Base-by-base conservation (phyloP, 352 stramenopile species). In the Aphanomyces cochlioides region DNA sequence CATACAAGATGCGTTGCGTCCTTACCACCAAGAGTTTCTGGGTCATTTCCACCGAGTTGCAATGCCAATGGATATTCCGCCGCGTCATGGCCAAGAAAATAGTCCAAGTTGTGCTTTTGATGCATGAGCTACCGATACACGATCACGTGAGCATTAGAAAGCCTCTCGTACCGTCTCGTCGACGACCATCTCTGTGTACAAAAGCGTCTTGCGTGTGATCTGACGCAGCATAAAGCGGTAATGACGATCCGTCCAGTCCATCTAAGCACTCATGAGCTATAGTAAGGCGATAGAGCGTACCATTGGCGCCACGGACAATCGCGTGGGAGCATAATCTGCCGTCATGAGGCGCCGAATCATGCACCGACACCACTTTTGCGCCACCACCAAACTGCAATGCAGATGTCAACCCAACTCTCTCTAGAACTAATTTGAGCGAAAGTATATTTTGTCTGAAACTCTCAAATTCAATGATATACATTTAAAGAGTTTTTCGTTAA, bases 161-260 rank as follows among this genome's bases (percentile, higher is more conserved):
- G 43, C 12, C 37, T 28, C 12, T 7, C 79, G 56, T 48, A 99
- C 85, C 12, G 96, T 98, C 73, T 98, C 92, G 53, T 97, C 93
- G 47, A 98, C 95, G 21, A 99, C 88, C 98, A 99, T 99, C 83
- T 99, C 97, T 8, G 95, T 99, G 78, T 97, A 99, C 17, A 99
- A 77, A 41, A 98, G 75, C 21, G 96, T 99, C 53, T 81, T 77
- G 66, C 89, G 86, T 5, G 95, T 98, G 73, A 99, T 88, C 41
- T 98, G 84, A 10, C 96, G 88, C 72, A 98, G 90, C 72, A 99
- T 83, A 78, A 98, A 96, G 56, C 86, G 82, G 74, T 94, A 96
- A 80, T 99, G 95, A 47, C 92, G 88, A 82, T 98, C 96, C 1
- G 96, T 99, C 79, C 97, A 98, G 76, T 99, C 96, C 96, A 99